Base-by-base conservation (phyloP, 1,284 basidiomycete species). In the Sporisorium graminicola region DNA sequence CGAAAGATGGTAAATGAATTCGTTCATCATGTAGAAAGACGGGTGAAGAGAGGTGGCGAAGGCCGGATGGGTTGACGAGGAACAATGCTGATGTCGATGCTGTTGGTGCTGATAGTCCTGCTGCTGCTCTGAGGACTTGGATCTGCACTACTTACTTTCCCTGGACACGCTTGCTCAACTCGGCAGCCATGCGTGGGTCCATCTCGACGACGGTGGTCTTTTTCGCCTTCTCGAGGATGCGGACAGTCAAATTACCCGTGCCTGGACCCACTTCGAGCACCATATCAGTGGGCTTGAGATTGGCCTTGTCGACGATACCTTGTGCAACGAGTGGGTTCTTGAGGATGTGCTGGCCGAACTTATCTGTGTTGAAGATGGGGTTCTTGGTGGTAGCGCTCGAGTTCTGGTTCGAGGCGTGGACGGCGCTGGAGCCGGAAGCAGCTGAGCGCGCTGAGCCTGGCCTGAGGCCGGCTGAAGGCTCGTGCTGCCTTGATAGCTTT, bases 121-220 rank as follows among this genome's bases (percentile, higher is more conserved):
- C n/a, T 42, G 33, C 6, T 18, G n/a, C 3, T 5, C 29, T 16
- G 12, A 24, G 29, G 33, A 1, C 20, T 4, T 29, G 33, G 10
- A 10, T 31, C 29, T 20, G 14, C 27, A n/a, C 2, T 55, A 92
- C 94, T 88, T 86, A 97, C 95, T 92, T 98, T 88, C 96, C 96
- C 88, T 98, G 93, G 1, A 99, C 95, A 79, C 97, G 92, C 87
- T 99, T 99, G 65, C 93, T 93, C 61, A 99, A 90, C 86, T 99
- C 96, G 51, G 95, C 95, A 20, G 95, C 96, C 96, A 99, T 98
- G 42, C 97, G 91, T 76, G 97, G 97, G 86, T 99, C 97, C 94
- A 98, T 97, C 56, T 99, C 97, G 31, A 98, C 91, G 1, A 95
- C 96, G 0, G 93, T 93, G 31, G 94, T 91, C 88, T 93, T 92